Percentiles rank a stretch among this genome's conserved stretches.
Conservation (phyloP, 139 green algal genomes). For the Coccomyxa sp. region DNA sequence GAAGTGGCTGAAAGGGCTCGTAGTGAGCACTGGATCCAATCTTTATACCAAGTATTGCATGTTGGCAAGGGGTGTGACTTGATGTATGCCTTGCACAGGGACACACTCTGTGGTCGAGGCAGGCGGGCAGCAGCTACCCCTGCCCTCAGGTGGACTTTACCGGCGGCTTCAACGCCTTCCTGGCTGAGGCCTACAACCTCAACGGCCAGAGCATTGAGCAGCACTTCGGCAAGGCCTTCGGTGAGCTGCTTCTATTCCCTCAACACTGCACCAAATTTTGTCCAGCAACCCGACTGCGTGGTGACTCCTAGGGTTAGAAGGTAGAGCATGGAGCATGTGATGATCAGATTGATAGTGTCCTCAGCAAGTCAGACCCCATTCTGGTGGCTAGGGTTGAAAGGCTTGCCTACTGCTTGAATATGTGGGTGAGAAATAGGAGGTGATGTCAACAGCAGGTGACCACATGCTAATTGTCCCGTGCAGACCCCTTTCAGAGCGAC, state of each 20-base stretch:
- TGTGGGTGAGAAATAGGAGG: too few relatives aligned
- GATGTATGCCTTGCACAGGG: slow-evolving; percentile 17
- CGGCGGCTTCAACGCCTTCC: slow-evolving; percentile 24
- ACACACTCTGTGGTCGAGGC: slow-evolving; percentile 21
- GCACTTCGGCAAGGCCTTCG: neutral
- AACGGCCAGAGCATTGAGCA: neutral
- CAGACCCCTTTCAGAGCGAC: slow-evolving; percentile 26
- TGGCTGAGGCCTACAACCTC: slow-evolving; percentile 19
- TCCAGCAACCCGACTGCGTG: too few relatives aligned
- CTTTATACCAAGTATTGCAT: too few relatives aligned
- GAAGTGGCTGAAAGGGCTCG: too few relatives aligned
- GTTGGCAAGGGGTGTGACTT: too few relatives aligned
- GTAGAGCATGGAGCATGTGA: neutral
- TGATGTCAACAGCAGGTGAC: too few relatives aligned
- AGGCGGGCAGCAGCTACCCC: slow-evolving; percentile 12
- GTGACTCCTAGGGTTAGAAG: too few relatives aligned
- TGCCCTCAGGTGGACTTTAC: slow-evolving; percentile 19
- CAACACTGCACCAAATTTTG: too few relatives aligned
- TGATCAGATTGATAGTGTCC: neutral
- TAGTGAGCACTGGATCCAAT: too few relatives aligned
- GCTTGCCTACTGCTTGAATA: too few relatives aligned
- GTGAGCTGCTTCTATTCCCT: neutral
- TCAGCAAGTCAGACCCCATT: neutral
- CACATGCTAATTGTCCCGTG: too few relatives aligned
- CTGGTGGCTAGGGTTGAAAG: too few relatives aligned